Evolutionary conservation across 371 early-diverging fungal species (phyloP), one percentile per base, ranked within the genome.

Genomic region (Saksenaea oblongispora): DNA sequence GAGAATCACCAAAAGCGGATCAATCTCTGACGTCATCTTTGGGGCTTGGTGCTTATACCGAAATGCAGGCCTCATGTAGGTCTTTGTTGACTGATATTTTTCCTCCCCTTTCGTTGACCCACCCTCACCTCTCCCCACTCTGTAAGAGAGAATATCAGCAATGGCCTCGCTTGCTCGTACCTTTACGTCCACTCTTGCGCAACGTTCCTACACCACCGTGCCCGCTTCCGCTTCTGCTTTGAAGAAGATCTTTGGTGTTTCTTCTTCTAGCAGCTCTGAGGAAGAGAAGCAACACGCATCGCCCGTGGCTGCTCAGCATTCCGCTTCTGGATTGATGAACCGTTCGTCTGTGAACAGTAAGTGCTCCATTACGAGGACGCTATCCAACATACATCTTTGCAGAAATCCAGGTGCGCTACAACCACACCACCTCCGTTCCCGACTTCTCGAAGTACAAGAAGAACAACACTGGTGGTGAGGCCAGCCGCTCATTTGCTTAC

Each of bases 401-500:
- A 47, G 51, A 18, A 22, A 47, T 73, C 64, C 86, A 86, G 69
- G 69, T 81, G 65, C 86, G 87, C 42, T 74, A 73, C 66, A 79
- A 84, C 71, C 84, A 82, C 63, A 86, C 86, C 54, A 87, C 88
- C 63, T 64, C 73, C 65, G 74, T 89, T 62, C 90, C 90, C 68
- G 86, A 86, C 68, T 88, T 88, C 56, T 78, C 80, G 63, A 85
- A 85, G 69, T 88, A 88, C 78, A 80, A 79, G 59, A 87, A 87
- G 82, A 70, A 63, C 51, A 71, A 84, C 73, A 80, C 84, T 11
- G 84, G 86, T 56, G 84, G 75, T 61, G 77, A 89, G 64, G 83
- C 89, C 72, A 89, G 87, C 80, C 91, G 92, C 58, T 81, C 86
- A 35, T 91, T 94, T 73, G 84, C 96, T 59, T 98, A 98, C 84